These are phyloP conservation scores for Neonectria punicea DNA, from an alignment of 2,329 filamentous ascomycete species.

Conservation along the genomic window DNA sequence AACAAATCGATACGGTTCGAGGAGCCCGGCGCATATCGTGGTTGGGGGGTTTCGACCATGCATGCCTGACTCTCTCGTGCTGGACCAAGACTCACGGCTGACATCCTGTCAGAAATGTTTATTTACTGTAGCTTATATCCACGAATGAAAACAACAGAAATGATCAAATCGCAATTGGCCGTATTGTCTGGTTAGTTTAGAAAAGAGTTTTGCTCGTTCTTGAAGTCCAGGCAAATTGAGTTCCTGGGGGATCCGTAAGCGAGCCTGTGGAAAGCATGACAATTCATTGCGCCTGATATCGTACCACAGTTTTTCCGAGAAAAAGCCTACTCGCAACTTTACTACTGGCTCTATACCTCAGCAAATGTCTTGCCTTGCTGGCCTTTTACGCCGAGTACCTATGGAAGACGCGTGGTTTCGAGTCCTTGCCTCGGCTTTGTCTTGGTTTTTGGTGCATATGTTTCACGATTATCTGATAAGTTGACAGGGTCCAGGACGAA, in stretches of 20 bases:
- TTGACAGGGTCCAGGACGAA: background rate
- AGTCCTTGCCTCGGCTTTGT: background rate
- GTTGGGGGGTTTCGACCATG: background rate
- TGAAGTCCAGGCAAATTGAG: background rate
- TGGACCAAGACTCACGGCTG: background rate
- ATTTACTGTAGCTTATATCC: constrained; percentile 18
- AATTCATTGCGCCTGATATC: background rate
- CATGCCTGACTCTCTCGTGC: background rate
- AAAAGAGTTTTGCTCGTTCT: background rate
- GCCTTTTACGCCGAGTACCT: background rate
- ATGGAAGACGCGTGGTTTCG: background rate
- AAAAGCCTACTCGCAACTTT: too few relatives aligned
- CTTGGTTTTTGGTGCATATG: background rate
- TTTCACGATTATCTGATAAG: background rate
- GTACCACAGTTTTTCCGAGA: background rate
- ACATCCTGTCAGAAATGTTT: constrained; percentile 17
- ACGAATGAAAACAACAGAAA: constrained; percentile 5
- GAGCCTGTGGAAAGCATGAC: background rate
- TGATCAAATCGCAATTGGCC: background rate
- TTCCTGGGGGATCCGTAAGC: background rate
- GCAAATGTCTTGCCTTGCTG: background rate
- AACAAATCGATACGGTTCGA: background rate
- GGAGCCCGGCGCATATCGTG: background rate
- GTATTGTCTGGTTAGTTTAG: background rate
- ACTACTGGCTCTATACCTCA: background rate